Base-by-base conservation (phyloP, 164 flowering plant genomes). In the Pachysandra terminalis region DNA sequence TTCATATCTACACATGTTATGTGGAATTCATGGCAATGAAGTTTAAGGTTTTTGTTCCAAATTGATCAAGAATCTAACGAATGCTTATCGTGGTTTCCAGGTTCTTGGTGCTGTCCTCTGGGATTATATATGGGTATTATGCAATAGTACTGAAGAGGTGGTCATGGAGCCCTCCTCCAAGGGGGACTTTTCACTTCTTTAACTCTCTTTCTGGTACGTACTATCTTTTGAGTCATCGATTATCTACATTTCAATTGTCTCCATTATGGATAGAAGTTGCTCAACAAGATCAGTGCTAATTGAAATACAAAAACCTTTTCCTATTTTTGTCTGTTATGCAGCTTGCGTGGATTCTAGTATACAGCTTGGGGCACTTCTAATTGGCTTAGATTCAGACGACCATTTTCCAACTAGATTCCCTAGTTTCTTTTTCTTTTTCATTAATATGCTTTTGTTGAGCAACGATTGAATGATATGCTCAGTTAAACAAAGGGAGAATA, bases 151-250 rank as follows among this genome's bases (percentile, higher is more conserved):
- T 96, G 66, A 92, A 93, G 78, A 58, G 99, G 99, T 12, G 97
- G 99, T 54, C 99, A 96, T 73, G 96, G 90, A 68, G 81, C 91
- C 37, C 95, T 96, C 45, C 97, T 96, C 68, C 97, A 88, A 67
- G 98, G 92, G 77, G 98, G 98, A 7, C 91, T 92, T 45, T 95
- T 92, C 79, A 95, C 96, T 53, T 95, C 99, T 0, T 26, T 89
- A 22, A 85, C 91, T 27, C 90, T 95, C 59, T 95, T 92, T 79
- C 85, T 92, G 96, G 97, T 95, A 89, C 8, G 24, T 14, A 26
- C 17, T 32, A 16, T 66, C 27, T 51, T 16, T 9, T 19, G 27
- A 23, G 3, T 26, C 22, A 41, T n/a, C n/a, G 26, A 4, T 35
- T 19, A n/a, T n/a, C n/a, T n/a, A n/a, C n/a, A n/a, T n/a, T n/a